phyloP scores from a whole-genome alignment of 2,329 filamentous ascomycete genomes.

The Cladophialophora bantiana region DNA sequence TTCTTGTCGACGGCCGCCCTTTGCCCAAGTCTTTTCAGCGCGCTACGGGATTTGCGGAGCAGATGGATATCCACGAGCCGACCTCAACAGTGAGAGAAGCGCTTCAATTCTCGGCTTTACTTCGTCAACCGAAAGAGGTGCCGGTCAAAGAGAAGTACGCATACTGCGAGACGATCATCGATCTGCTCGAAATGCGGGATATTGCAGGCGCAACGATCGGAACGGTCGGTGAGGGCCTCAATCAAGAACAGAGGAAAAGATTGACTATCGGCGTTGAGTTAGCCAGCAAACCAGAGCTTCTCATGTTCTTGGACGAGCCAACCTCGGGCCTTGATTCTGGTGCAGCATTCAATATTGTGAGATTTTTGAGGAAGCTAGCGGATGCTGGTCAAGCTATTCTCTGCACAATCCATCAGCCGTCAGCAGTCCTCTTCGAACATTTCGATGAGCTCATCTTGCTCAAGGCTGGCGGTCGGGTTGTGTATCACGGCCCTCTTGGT shows the following conservation, averaged over 20 bases:
- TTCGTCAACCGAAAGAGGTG: conserved; percentile 67
- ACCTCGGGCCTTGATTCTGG: conserved; percentile 73
- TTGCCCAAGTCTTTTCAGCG: conserved; percentile 60
- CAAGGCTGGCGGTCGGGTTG: conserved; percentile 77
- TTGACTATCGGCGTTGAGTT: conserved; percentile 69
- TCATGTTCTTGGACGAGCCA: conserved; percentile 69
- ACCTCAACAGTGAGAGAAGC: conserved; percentile 72
- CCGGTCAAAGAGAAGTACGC: conserved; percentile 68
- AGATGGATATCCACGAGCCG: conserved; percentile 72
- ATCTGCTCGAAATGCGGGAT: conserved; percentile 71
- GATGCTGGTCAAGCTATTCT: conserved; percentile 84
- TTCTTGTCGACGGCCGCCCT: conserved; percentile 55
- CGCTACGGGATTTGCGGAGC: conserved; percentile 64
- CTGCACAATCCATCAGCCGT: conserved; percentile 91
- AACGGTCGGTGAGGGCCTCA: conserved; percentile 64
- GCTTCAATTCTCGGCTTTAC: conserved; percentile 68
- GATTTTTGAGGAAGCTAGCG: conserved; percentile 67
- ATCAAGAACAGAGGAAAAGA: conserved; percentile 71
- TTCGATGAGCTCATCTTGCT: conserved; percentile 84
- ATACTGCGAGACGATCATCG: conserved; percentile 73
- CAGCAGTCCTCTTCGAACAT: conserved; percentile 83
- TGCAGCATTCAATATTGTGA: conserved; percentile 69
- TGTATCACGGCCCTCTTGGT: conserved; percentile 89
- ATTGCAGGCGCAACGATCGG: conserved; percentile 72
- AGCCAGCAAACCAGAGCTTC: conserved; percentile 66